These are phyloP conservation scores for Fabrea salina DNA, from an alignment of 169 alveolate species.

Conservation along the genomic window DNA sequence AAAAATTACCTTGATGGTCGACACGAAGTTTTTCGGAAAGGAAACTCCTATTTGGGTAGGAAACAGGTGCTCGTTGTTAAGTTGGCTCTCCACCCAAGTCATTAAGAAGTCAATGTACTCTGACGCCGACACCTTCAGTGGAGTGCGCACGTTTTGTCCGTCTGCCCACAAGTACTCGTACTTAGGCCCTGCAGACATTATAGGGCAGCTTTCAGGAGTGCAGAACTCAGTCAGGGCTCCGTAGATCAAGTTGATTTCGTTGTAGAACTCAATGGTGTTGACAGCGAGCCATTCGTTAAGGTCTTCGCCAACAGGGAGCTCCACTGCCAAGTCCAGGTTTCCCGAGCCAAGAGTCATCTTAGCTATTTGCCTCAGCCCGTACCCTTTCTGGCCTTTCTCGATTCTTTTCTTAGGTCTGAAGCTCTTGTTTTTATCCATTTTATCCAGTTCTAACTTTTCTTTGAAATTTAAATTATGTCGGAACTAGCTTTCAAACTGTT, in stretches of 20 bases:
- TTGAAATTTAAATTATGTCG: not conserved
- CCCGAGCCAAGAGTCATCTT: slow-evolving; percentile 88
- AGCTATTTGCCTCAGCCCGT: slow-evolving; percentile 81
- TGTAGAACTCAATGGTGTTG: slow-evolving; percentile 85
- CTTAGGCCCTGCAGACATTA: slow-evolving; percentile 88
- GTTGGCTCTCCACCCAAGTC: slow-evolving; percentile 89
- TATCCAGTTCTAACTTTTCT: not conserved
- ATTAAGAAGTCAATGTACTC: slow-evolving; percentile 84
- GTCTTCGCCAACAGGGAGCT: slow-evolving; percentile 87
- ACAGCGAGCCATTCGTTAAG: slow-evolving; percentile 90
- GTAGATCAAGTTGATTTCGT: slow-evolving; percentile 82
- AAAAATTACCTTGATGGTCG: slow-evolving; percentile 80
- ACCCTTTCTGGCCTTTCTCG: slow-evolving; percentile 72
- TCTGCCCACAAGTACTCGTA: slow-evolving; percentile 90
- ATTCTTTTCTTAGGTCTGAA: slow-evolving; percentile 66
- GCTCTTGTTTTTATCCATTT: slow-evolving; percentile 50
- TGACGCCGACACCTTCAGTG: slow-evolving; percentile 79
- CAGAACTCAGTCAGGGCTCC: slow-evolving; percentile 86
- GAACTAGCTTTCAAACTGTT: too few species aligned
- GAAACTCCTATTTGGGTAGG: slow-evolving; percentile 78
- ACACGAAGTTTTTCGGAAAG: slow-evolving; percentile 78
- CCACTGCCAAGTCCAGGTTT: slow-evolving; percentile 83
- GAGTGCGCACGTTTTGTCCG: slow-evolving; percentile 82
- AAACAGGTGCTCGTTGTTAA: slow-evolving; percentile 79
- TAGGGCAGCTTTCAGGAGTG: slow-evolving; percentile 84